phyloP scores from a whole-genome alignment of 768 basidiomycete genomes.

The Lentinula aciculospora region DNA sequence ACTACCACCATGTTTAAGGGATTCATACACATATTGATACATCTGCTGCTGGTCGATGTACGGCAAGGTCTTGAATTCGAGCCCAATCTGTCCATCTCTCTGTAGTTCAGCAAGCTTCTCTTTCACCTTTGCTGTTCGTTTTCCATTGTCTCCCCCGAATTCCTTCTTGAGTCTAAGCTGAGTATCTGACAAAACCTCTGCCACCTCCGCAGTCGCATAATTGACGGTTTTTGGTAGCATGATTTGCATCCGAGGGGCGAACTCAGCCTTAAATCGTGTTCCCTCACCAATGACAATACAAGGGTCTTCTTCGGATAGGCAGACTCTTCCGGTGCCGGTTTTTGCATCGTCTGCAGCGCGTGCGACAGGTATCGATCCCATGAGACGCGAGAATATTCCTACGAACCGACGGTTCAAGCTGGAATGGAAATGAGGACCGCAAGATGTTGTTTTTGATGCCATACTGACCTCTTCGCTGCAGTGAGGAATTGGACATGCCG shows the following conservation, averaged over 20 bases:
- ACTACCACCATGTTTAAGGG: constrained; percentile 77
- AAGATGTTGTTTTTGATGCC: constrained; percentile 17
- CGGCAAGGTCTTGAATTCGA: constrained; percentile 80
- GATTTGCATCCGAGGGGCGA: constrained; percentile 77
- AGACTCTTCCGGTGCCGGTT: constrained; percentile 67
- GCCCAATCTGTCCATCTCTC: constrained; percentile 49
- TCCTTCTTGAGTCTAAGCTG: constrained; percentile 80
- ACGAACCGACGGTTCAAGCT: not conserved
- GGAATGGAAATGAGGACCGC: not conserved
- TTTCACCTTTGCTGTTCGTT: constrained; percentile 59
- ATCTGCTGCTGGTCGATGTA: constrained; percentile 92
- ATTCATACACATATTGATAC: constrained; percentile 90
- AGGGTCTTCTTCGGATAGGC: constrained; percentile 70
- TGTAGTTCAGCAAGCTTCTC: constrained; percentile 62
- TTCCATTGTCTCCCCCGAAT: constrained; percentile 77
- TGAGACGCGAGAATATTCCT: constrained; percentile 9
- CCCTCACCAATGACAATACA: constrained; percentile 77
- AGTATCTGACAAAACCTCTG: constrained; percentile 86
- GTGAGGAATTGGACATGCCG: constrained; percentile 82
- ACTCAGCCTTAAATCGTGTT: constrained; percentile 72
- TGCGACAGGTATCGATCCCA: constrained; percentile 74
- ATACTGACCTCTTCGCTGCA: constrained; percentile 74
- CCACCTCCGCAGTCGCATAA: constrained; percentile 76
- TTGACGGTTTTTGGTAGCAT: constrained; percentile 78
- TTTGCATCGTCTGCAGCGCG: constrained; percentile 86